Percentiles rank a stretch among this genome's conserved stretches.
Evolutionary conservation across 768 basidiomycete species (phyloP).

Genomic region (Serendipita sp.): DNA sequence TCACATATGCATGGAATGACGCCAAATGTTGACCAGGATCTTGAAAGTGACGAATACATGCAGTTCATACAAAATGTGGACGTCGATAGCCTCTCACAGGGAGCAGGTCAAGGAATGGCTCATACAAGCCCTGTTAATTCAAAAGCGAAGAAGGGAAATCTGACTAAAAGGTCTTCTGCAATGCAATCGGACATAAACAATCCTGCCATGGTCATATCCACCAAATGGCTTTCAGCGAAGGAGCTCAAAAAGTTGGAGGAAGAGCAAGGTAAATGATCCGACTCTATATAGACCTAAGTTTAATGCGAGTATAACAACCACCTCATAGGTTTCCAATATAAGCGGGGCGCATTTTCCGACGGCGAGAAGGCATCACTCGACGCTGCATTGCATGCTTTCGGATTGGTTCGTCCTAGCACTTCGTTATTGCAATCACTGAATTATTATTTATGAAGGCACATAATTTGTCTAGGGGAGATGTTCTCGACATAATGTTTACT

Average conservation of each 20-base stretch:
- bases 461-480: conserved; percentile 34
- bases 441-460: conserved; percentile 24
- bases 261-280: conserved; percentile 36
- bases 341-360: conserved; percentile 74
- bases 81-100: background rate
- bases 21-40: background rate
- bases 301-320: background rate
- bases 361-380: conserved; percentile 54
- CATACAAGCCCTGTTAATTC: background rate
- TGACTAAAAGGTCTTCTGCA: background rate
- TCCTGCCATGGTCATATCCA: conserved; percentile 55
- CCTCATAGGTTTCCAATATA: conserved; percentile 56
- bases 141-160: background rate
- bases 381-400: conserved; percentile 47
- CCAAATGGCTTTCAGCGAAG: conserved; percentile 57
- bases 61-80: background rate
- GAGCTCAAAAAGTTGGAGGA: conserved; percentile 54
- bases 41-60: background rate
- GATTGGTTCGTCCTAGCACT: conserved; percentile 27
- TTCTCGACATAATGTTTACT: conserved; percentile 45
- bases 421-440: background rate
- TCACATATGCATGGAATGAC: no score
- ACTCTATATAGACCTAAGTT: no score
- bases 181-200: background rate
- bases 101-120: background rate